Percentiles rank a stretch among this genome's conserved stretches.
phyloP scores from a whole-genome alignment of 768 basidiomycete genomes.

The Lenzites betulinus region DNA sequence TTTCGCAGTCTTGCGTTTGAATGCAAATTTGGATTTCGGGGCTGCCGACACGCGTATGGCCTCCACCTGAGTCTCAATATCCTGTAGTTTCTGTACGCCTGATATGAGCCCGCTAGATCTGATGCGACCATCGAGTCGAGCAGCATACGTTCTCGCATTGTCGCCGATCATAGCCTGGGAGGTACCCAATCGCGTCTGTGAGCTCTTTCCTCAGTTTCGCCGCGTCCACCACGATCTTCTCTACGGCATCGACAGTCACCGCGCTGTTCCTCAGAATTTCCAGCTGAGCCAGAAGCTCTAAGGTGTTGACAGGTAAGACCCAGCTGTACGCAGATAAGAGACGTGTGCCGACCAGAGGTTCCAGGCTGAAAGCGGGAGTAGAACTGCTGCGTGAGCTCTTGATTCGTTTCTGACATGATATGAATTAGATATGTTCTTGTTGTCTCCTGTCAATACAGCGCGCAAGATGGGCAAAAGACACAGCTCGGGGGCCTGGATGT shows the following conservation, averaged over 20 bases:
- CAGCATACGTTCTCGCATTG: slow-evolving; percentile 64
- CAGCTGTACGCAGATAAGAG: slow-evolving; percentile 14
- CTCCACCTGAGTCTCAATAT: slow-evolving; percentile 57
- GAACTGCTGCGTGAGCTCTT: slow-evolving; percentile 54
- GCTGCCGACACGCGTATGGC: slow-evolving; percentile 45
- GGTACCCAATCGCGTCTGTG: slow-evolving; percentile 59
- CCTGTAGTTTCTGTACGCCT: slow-evolving; percentile 60
- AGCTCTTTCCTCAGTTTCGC: slow-evolving; percentile 64
- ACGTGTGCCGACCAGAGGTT: slow-evolving; percentile 48
- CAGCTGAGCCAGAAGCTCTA: slow-evolving; percentile 54
- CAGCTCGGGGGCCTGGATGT: not conserved
- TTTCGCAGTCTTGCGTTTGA: slow-evolving; percentile 52
- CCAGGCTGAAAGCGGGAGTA: slow-evolving; percentile 50
- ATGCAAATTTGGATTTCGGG: slow-evolving; percentile 65
- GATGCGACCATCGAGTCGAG: not conserved
- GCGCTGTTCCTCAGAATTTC: slow-evolving; percentile 37
- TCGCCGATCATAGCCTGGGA: slow-evolving; percentile 75
- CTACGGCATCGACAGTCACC: slow-evolving; percentile 35
- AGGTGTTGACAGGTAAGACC: slow-evolving; percentile 11
- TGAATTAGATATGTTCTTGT: not conserved
- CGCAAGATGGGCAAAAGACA: not conserved
- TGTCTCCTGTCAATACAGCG: not conserved
- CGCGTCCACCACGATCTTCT: slow-evolving; percentile 50
- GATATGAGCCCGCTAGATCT: no score
- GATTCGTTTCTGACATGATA: slow-evolving; percentile 29